Evolutionary conservation across 2,329 filamentous ascomycete genomes (phyloP).

Genomic region (Microthyrium microscopicum): DNA sequence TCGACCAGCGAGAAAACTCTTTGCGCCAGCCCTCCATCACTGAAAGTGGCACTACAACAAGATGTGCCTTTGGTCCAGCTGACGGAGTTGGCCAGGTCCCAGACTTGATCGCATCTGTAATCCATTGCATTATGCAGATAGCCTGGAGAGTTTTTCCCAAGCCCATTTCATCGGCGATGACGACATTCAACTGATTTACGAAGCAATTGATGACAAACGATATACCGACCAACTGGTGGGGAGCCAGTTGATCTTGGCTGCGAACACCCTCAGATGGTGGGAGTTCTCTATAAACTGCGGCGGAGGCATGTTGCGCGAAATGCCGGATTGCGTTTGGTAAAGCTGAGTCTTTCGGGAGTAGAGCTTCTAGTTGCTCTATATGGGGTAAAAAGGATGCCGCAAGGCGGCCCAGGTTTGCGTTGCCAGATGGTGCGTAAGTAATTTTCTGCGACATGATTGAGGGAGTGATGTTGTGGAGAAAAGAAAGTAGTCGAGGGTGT

Average conservation of each 20-base stretch:
- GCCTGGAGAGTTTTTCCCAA: slow-evolving; percentile 59
- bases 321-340: background rate
- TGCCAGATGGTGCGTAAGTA: too few relatives aligned
- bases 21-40: slow-evolving; percentile 55
- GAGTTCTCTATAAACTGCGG: slow-evolving; percentile 23
- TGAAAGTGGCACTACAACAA: slow-evolving; percentile 58
- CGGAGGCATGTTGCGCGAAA: slow-evolving; percentile 9
- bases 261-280: slow-evolving; percentile 3
- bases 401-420: too few relatives aligned
- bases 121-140: slow-evolving; percentile 53
- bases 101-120: slow-evolving; percentile 52
- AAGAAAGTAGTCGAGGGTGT: too few relatives aligned
- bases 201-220: slow-evolving; percentile 76
- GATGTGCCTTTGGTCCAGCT: slow-evolving; percentile 64
- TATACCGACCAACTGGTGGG: slow-evolving; percentile 84
- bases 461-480: too few relatives aligned
- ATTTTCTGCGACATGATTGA: too few relatives aligned
- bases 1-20: slow-evolving; percentile 70
- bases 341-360: background rate
- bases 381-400: background rate
- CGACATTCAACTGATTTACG: slow-evolving; percentile 50
- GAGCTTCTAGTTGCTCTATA: too few relatives aligned
- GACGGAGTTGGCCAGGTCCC: slow-evolving; percentile 48
- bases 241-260: slow-evolving; percentile 55
- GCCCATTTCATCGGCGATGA: slow-evolving; percentile 62